Conservation (phyloP, 139 green algal genomes). For the Chlamydomonas eustigma region DNA sequence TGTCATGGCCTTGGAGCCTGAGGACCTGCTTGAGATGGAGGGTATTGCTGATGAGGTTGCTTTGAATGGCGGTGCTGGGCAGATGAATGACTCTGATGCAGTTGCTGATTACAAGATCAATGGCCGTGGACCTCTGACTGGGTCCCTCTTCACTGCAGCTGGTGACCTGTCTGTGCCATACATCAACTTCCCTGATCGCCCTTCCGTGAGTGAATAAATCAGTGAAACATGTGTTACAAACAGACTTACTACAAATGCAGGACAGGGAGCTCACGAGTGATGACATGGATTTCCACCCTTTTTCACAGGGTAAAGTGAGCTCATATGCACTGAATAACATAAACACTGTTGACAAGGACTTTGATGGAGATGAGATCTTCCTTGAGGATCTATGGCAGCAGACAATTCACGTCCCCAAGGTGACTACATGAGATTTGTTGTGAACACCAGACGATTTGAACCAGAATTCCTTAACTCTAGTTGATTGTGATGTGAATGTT, state of each 20-base stretch:
- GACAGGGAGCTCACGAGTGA: background rate
- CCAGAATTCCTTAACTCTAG: too few relatives aligned
- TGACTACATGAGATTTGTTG: conserved; percentile 7
- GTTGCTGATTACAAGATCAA: too few relatives aligned
- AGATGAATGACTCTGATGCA: too few relatives aligned
- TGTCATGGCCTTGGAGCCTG: conserved; percentile 16
- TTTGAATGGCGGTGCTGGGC: background rate
- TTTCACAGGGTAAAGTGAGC: conserved; percentile 19
- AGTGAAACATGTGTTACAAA: too few relatives aligned
- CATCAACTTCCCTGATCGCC: conserved; percentile 1
- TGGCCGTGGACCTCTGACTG: background rate
- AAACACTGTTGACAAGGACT: conserved; percentile 22
- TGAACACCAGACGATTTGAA: too few relatives aligned
- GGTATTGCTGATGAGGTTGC: conserved; percentile 9
- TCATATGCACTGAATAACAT: conserved; percentile 10
- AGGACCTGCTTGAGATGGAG: conserved; percentile 20
- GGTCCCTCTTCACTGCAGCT: background rate
- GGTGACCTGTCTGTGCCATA: background rate
- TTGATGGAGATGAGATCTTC: conserved; percentile 39
- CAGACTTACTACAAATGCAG: background rate
- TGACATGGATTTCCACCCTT: background rate
- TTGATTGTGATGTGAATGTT: too few relatives aligned
- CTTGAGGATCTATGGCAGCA: conserved; percentile 39
- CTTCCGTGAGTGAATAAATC: too few relatives aligned
- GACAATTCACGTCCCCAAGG: conserved; percentile 13